A percentile compares a stretch with the other conserved stretches of the same genome.
Evolutionary conservation across 345 rosid species (phyloP).

Genomic region (Citrus trifoliata): DNA sequence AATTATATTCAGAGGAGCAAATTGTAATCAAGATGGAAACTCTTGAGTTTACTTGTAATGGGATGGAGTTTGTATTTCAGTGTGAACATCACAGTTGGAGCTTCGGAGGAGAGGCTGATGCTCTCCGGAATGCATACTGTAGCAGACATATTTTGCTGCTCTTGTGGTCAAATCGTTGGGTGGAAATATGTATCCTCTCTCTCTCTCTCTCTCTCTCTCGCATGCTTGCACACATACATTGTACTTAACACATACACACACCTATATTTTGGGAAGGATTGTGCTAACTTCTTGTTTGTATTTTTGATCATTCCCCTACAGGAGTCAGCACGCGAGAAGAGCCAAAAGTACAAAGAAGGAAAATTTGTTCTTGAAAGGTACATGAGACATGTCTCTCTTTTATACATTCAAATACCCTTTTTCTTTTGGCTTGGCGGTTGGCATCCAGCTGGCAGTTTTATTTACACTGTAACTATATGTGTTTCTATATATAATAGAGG

Average conservation of each 20-base stretch:
- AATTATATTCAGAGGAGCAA: background rate
- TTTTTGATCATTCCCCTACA: slow-evolving; percentile 20
- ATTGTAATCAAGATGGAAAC: background rate
- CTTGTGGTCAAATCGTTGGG: slow-evolving; percentile 85
- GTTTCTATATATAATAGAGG: slow-evolving; percentile 37
- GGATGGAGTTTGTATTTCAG: slow-evolving; percentile 34
- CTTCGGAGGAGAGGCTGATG: slow-evolving; percentile 74
- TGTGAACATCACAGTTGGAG: slow-evolving; percentile 67
- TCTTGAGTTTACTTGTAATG: background rate
- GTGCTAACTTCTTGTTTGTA: background rate
- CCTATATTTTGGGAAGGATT: background rate
- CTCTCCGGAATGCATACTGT: slow-evolving; percentile 82
- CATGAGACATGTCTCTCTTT: background rate
- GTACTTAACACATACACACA: background rate
- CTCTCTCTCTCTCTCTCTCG: background rate
- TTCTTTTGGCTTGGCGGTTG: background rate
- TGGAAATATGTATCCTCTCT: slow-evolving; percentile 94
- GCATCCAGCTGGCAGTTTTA: background rate
- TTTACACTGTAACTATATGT: background rate
- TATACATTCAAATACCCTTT: background rate
- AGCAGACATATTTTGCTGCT: slow-evolving; percentile 83
- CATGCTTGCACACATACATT: background rate
- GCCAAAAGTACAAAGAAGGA: slow-evolving; percentile 82
- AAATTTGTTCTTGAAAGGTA: slow-evolving; percentile 85
- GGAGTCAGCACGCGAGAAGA: slow-evolving; percentile 71